phyloP scores from a whole-genome alignment of 2,329 filamentous ascomycete species.

The Alternaria atra region DNA sequence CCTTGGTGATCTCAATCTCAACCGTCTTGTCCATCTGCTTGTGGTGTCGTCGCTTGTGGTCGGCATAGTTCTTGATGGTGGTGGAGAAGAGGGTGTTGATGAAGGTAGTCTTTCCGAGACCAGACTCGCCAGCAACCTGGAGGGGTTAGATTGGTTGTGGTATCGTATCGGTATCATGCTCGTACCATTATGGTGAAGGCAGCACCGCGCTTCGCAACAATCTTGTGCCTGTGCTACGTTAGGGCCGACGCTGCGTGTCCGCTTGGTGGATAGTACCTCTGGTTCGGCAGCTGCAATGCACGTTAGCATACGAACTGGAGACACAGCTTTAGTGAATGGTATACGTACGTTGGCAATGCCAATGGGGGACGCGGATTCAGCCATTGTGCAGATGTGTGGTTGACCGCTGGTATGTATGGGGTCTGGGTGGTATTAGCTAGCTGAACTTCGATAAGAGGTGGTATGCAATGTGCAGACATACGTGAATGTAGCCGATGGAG shows the following conservation, averaged over 20 bases:
- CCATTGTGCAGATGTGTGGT: conserved; percentile 58
- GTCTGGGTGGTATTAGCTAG: conserved; percentile 35
- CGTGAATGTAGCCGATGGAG: not conserved
- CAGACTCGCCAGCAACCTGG: conserved; percentile 97
- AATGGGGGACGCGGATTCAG: conserved; percentile 72
- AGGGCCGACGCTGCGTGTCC: conserved; percentile 34
- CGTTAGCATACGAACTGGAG: conserved; percentile 43
- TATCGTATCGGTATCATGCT: not conserved
- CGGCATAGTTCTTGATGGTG: conserved; percentile 99
- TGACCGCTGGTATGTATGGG: conserved; percentile 26
- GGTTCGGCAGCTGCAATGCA: conserved; percentile 68
- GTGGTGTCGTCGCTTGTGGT: conserved; percentile 98
- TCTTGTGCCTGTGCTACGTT: conserved; percentile 68
- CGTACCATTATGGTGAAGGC: conserved; percentile 99
- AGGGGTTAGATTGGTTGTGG: conserved; percentile 35
- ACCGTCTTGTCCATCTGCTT: conserved; percentile 99
- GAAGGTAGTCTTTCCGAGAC: conserved; percentile 98
- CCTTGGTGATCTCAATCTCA: conserved; percentile 99
- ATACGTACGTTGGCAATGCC: conserved; percentile 76
- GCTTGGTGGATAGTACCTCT: conserved; percentile 61
- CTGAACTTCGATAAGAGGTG: not conserved
- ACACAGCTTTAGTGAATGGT: not conserved
- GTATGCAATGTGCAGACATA: conserved; percentile 3
- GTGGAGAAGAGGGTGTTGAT: conserved; percentile 99
- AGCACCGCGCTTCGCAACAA: conserved; percentile 85